Evolutionary conservation across 164 flowering plant species (phyloP).

Genomic region (Warburgia ugandensis): DNA sequence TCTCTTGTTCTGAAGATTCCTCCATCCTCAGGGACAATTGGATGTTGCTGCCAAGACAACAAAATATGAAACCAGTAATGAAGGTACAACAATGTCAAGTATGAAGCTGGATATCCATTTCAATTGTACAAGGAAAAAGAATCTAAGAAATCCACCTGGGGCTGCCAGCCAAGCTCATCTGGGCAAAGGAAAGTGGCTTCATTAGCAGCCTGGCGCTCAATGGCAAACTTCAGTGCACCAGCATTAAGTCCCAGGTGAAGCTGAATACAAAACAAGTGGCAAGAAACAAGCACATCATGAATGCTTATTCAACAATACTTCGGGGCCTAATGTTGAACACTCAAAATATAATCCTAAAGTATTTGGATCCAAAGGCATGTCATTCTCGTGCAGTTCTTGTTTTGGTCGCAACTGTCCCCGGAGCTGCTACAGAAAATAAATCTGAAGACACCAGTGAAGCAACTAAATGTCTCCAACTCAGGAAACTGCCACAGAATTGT

Average conservation of each 20-base stretch:
- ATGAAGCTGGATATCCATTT: background rate
- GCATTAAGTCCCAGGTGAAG: conserved; percentile 53
- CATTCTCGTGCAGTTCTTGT: too few species aligned
- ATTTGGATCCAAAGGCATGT: too few species aligned
- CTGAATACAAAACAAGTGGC: too few species aligned
- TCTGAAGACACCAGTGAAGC: too few species aligned
- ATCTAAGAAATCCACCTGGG: conserved; percentile 32
- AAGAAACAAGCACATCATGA: too few species aligned
- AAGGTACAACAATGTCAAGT: background rate
- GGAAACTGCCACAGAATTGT: too few species aligned
- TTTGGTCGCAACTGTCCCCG: too few species aligned
- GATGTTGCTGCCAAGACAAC: conserved; percentile 31
- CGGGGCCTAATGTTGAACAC: too few species aligned
- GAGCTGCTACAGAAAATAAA: too few species aligned
- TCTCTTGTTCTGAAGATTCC: conserved; percentile 35
- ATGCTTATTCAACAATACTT: too few species aligned
- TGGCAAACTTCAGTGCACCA: conserved; percentile 37
- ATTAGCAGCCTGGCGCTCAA: conserved; percentile 50
- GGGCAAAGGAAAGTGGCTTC: conserved; percentile 65
- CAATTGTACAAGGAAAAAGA: background rate
- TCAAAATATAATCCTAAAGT: too few species aligned
- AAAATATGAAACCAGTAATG: background rate
- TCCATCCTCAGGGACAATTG: conserved; percentile 57
- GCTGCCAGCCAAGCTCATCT: conserved; percentile 66
- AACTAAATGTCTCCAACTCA: too few species aligned